These are phyloP conservation scores for Coniochaeta sp. DNA, from an alignment of 2,329 filamentous ascomycete species.

Conservation along the genomic window DNA sequence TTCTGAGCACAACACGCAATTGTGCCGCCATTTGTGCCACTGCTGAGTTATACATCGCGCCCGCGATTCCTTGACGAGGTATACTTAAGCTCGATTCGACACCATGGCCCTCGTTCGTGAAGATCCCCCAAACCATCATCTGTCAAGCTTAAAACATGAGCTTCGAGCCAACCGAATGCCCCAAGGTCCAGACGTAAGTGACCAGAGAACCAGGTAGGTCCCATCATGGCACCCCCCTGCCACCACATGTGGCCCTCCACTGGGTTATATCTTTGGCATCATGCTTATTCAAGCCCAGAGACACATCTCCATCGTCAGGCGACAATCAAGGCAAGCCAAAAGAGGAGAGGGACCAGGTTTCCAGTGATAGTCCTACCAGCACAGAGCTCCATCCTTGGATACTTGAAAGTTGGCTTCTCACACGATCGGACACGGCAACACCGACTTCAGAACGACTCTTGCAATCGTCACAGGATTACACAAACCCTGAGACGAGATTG, in stretches of 20 bases:
- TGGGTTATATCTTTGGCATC: not conserved
- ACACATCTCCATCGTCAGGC: not conserved
- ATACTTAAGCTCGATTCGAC: not conserved
- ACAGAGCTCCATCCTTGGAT: not conserved
- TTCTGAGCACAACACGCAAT: not conserved
- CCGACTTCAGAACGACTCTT: not conserved
- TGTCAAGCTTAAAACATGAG: not conserved
- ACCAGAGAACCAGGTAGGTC: constrained; percentile 1
- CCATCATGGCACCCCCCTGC: not conserved
- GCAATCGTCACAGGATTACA: not conserved
- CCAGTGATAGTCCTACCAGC: not conserved
- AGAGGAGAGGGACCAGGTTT: not conserved
- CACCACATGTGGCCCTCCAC: not conserved
- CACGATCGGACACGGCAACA: not conserved
- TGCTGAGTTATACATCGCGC: not conserved
- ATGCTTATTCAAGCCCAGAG: not conserved
- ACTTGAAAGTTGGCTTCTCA: constrained; percentile 1
- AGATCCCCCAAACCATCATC: not conserved
- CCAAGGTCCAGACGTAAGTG: constrained; percentile 1
- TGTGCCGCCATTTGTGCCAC: not conserved
- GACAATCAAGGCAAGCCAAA: not conserved
- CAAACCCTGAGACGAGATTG: not conserved
- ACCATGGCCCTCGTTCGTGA: not conserved
- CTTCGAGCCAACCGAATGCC: constrained; percentile 1
- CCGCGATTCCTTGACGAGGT: not conserved